Base-by-base conservation (phyloP, 768 basidiomycete genomes). In the Russula compacta region DNA sequence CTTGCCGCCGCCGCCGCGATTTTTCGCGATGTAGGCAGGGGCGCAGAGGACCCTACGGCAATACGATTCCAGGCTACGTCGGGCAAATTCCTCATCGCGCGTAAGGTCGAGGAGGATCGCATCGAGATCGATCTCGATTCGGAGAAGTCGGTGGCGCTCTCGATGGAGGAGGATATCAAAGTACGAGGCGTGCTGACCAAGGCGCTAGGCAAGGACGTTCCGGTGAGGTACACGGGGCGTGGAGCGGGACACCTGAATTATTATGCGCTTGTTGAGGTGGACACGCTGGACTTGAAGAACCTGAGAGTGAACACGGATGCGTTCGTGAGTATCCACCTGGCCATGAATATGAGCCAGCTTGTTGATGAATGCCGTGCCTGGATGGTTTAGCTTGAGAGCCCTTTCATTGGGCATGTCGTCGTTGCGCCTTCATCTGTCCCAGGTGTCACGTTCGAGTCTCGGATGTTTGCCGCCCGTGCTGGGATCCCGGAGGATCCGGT, bases 401-500 rank as follows among this genome's bases (percentile, higher is more conserved):
- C 59, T 51, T 64, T 54, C 24, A 0, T 21, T 0, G 52, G 55
- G 6, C 44, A 53, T 44, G 48, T 59, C 29, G 19, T 71, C 35
- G 69, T 70, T 6, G 64, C 64, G 36, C 46, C 54, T 0, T 59
- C 67, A 0, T 61, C 63, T n/a, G 29, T 44, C 2, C 53, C 54
- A 0, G 58, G 49, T 3, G 58, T 56, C 38, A 58, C 66, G 17
- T 72, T 73, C 48, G 61, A 66, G 35, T 72, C 72, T 15, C 68
- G 73, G 19, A 68, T 71, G n/a, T 73, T 74, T 49, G 69, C 49
- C 2, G 64, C 70, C 1, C 48, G 53, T 10, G 42, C 56, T 6
- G 73, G 68, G 0, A 24, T 69, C 4, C 24, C 39, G 6, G 73
- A 73, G 35, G 73, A 74, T 51, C 72, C 73, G 11, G 73, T 73